Evolutionary conservation across 2,329 filamentous ascomycete genomes (phyloP).

Genomic region (Venturia asperata): DNA sequence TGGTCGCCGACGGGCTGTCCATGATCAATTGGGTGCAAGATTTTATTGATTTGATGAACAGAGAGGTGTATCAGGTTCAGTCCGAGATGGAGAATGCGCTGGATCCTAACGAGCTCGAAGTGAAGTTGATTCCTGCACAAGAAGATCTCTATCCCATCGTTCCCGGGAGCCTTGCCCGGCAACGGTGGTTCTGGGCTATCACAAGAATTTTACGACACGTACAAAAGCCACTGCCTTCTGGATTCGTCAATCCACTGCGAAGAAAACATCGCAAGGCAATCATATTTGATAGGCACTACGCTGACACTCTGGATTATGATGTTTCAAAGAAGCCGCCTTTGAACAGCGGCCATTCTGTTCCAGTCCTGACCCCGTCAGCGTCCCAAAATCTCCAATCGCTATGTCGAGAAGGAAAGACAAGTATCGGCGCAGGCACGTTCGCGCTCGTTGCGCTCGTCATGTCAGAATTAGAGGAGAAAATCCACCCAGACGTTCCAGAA

Average conservation of each 20-base stretch:
- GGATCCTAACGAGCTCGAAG: constrained; percentile 21
- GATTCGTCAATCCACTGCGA: constrained; percentile 38
- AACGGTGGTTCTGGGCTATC: constrained; percentile 44
- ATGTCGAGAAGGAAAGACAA: constrained; percentile 33
- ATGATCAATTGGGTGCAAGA: constrained; percentile 38
- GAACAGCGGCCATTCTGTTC: constrained; percentile 30
- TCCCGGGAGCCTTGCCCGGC: constrained; percentile 32
- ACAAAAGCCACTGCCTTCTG: constrained; percentile 32
- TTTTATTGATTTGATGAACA: constrained; percentile 35
- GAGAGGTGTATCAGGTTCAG: constrained; percentile 18
- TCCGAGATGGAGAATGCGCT: constrained; percentile 16
- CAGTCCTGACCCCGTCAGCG: constrained; percentile 28
- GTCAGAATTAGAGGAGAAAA: constrained; percentile 39
- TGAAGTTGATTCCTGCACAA: constrained; percentile 31
- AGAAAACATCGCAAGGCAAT: constrained; percentile 23
- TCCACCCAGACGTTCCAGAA: constrained; percentile 26
- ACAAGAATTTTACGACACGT: constrained; percentile 39
- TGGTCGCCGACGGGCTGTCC: constrained; percentile 40
- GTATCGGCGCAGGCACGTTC: constrained; percentile 41
- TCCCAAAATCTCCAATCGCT: constrained; percentile 34
- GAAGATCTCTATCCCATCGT: constrained; percentile 41
- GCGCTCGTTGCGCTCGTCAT: constrained; percentile 40
- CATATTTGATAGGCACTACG: constrained; percentile 29
- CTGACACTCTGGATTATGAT: constrained; percentile 35
- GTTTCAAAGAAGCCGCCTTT: constrained; percentile 30